A percentile compares a stretch with the other conserved stretches of the same genome.
Evolutionary conservation across 2,329 filamentous ascomycete genomes (phyloP).

Genomic region (Stachybotrys elegans): DNA sequence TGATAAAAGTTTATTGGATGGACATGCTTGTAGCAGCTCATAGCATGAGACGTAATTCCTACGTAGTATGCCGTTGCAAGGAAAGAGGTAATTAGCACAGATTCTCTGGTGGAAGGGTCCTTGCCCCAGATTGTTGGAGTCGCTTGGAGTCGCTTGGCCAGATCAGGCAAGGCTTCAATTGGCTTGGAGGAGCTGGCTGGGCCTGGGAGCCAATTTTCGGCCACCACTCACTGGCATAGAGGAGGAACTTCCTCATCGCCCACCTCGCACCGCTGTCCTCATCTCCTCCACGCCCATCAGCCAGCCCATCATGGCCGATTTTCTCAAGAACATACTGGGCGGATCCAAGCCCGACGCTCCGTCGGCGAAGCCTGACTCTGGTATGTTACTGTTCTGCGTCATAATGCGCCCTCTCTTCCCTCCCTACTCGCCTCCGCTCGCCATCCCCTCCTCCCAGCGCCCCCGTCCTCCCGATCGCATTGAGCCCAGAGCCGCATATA

Average conservation of each 20-base stretch:
- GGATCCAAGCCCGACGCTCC: slow-evolving; percentile 52
- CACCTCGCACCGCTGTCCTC: slow-evolving; percentile 5
- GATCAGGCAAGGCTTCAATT: not conserved
- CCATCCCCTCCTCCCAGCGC: not conserved
- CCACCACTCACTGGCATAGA: slow-evolving; percentile 10
- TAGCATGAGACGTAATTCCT: no score
- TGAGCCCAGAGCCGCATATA: no score
- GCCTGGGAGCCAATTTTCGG: slow-evolving; percentile 23
- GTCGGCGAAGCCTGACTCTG: slow-evolving; percentile 54
- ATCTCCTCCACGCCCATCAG: slow-evolving; percentile 16
- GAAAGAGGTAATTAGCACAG: no score
- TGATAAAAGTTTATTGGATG: no score
- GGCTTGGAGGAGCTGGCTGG: not conserved
- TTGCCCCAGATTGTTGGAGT: slow-evolving; percentile 15
- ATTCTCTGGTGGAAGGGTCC: no score
- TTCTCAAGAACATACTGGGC: slow-evolving; percentile 66
- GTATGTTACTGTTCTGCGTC: slow-evolving; percentile 47
- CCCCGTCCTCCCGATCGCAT: no score
- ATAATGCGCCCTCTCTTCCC: not conserved
- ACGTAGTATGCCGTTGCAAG: no score
- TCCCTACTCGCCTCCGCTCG: slow-evolving; percentile 4
- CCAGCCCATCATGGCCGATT: slow-evolving; percentile 44
- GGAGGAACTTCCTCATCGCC: slow-evolving; percentile 10
- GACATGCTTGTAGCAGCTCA: no score
- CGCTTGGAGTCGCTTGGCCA: no score